These are phyloP conservation scores for Dinochytrium kinnereticum DNA, from an alignment of 371 early-diverging fungal species.

Conservation along the genomic window DNA sequence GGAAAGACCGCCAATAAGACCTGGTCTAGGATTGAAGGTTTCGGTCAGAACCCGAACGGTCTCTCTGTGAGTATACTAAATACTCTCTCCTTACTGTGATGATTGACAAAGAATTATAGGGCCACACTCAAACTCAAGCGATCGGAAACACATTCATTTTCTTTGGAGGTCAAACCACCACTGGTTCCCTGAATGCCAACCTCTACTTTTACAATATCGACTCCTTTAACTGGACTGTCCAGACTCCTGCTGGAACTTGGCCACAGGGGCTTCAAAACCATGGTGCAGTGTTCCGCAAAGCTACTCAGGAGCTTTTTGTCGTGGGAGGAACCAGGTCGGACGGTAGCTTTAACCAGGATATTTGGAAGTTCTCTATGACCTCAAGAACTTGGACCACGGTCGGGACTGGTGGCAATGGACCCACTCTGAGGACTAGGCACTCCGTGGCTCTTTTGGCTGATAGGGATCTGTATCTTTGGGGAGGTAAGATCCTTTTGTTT, in stretches of 20 bases:
- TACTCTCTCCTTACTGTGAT: too few relatives aligned
- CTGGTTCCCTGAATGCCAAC: neutral
- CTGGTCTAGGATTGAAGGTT: slow-evolving; percentile 7
- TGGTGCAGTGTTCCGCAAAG: slow-evolving; percentile 3
- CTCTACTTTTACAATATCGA: slow-evolving; percentile 19
- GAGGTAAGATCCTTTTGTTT: slow-evolving; percentile 11
- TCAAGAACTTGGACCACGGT: slow-evolving; percentile 5
- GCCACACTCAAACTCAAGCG: neutral
- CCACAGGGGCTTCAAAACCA: slow-evolving; percentile 23
- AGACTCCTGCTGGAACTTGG: neutral
- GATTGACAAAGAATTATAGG: too few relatives aligned
- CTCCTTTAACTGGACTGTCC: neutral
- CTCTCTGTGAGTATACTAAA: neutral
- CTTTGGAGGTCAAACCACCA: slow-evolving; percentile 26
- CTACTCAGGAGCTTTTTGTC: slow-evolving; percentile 15
- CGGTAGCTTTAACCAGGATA: neutral
- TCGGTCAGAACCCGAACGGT: neutral
- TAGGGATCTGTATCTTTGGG: slow-evolving; percentile 12
- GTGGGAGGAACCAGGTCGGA: slow-evolving; percentile 16
- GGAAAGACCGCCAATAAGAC: slow-evolving; percentile 1
- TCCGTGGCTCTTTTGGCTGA: slow-evolving; percentile 9
- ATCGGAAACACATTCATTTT: neutral
- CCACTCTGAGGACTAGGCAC: slow-evolving; percentile 11
- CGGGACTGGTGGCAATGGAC: neutral
- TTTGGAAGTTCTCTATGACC: slow-evolving; percentile 14